These are phyloP conservation scores for Lobosporangium transversale DNA, from an alignment of 192 early-diverging fungal species.

Conservation along the genomic window DNA sequence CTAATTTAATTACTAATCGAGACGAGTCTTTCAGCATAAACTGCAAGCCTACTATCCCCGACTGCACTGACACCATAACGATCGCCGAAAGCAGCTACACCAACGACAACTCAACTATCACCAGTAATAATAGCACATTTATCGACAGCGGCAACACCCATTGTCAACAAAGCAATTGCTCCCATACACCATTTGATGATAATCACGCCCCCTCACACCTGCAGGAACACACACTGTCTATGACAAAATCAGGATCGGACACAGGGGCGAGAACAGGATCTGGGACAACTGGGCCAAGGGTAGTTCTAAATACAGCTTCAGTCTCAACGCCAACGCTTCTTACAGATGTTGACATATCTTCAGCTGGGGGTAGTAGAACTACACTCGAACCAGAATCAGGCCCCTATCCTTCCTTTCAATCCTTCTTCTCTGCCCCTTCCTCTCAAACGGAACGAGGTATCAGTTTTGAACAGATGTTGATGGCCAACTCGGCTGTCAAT, in stretches of 20 bases:
- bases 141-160: background rate
- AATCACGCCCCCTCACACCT: background rate
- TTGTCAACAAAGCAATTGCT: background rate
- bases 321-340: too few species aligned
- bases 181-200: background rate
- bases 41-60: background rate
- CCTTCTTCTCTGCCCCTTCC: slow-evolving; percentile 21
- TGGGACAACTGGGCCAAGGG: too few species aligned
- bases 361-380: background rate
- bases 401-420: slow-evolving; percentile 18
- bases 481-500: slow-evolving; percentile 2
- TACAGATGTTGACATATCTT: too few species aligned
- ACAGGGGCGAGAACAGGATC: background rate
- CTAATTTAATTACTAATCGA: too few species aligned
- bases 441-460: slow-evolving; percentile 13
- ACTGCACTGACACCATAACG: background rate
- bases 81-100: background rate
- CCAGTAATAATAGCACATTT: background rate
- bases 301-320: too few species aligned
- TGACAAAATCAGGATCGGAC: background rate
- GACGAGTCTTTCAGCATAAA: too few species aligned
- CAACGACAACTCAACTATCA: background rate
- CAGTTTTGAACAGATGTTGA: slow-evolving; percentile 19
- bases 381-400: slow-evolving; percentile 3
- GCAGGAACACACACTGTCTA: background rate